Evolutionary conservation across 2,329 filamentous ascomycete species (phyloP).

Genomic region (Pseudogymnoascus verrucosus): DNA sequence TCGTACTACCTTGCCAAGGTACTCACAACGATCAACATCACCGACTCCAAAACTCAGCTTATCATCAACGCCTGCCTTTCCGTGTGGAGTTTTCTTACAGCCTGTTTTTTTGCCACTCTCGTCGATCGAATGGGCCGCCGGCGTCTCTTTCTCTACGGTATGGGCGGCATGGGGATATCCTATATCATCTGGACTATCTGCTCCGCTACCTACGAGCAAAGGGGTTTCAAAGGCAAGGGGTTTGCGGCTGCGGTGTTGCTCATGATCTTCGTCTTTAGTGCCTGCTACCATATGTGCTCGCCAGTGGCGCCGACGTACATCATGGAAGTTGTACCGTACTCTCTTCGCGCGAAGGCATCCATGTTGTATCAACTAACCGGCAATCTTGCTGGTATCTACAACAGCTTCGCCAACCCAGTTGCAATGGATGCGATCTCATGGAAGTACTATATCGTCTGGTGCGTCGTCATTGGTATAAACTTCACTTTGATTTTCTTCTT

Average conservation of each 20-base stretch:
- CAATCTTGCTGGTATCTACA: slow-evolving; percentile 23
- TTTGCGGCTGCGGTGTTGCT: slow-evolving; percentile 26
- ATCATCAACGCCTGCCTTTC: slow-evolving; percentile 24
- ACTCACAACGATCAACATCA: slow-evolving; percentile 21
- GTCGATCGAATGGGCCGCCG: slow-evolving; percentile 33
- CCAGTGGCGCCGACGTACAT: slow-evolving; percentile 37
- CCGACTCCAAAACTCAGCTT: slow-evolving; percentile 16
- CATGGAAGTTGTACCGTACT: slow-evolving; percentile 36
- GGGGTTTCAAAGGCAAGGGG: slow-evolving; percentile 28
- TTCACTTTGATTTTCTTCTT: slow-evolving; percentile 50
- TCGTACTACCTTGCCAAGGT: slow-evolving; percentile 31
- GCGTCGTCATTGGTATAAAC: not conserved
- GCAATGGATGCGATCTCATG: slow-evolving; percentile 14
- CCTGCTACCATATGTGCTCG: slow-evolving; percentile 30
- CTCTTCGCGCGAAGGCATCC: slow-evolving; percentile 25
- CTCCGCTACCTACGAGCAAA: slow-evolving; percentile 34
- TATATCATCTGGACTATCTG: slow-evolving; percentile 25
- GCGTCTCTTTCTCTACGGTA: slow-evolving; percentile 43
- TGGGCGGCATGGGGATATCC: slow-evolving; percentile 24
- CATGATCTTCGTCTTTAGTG: slow-evolving; percentile 28
- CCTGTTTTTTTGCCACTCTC: slow-evolving; percentile 25
- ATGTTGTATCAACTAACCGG: slow-evolving; percentile 26
- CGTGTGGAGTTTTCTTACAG: slow-evolving; percentile 25
- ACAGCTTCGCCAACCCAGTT: slow-evolving; percentile 14
- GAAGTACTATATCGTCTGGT: slow-evolving; percentile 13